Base-by-base conservation (phyloP, 1,139 yeast genomes). In the Debaryomyces sp. region DNA sequence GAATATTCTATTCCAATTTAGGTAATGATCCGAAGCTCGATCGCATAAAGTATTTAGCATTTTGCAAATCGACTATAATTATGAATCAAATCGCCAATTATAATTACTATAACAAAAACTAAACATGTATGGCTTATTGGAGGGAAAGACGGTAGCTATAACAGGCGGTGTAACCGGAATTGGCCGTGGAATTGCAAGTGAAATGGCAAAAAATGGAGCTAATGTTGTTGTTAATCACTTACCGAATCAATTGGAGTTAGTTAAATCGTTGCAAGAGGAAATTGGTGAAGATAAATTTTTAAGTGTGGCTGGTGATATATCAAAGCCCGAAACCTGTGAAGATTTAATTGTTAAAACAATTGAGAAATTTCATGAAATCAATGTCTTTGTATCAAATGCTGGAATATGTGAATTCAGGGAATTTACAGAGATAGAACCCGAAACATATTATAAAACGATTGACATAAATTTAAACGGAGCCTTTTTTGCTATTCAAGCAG, bases 401-500 rank as follows among this genome's bases (percentile, higher is more conserved):
- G 78, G 77, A 15, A 64, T 73, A 40, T 71, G 75, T 51, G 64
- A 67, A 29, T 72, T 70, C 49, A 47, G 57, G 46, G 58, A 64
- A 43, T 59, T 60, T 41, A 51, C 56, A 24, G 74, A 68, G 24
- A 65, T 71, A 41, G 63, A 70, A 5, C 67, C 71, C 27, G 75
- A 67, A 30, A 53, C 60, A 4, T 67, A 62, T 48, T 52, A 57
- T 35, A 52, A 56, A 41, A 69, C 72, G 4, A 66, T 70, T 13
- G 61, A 64, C 35, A 65, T 74, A 51, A 77, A 77, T 56, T 59
- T 77, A 48, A 68, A 73, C 48, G 81, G 82, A 10, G 69, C 75
- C 15, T 77, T 69, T 50, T 74, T 64, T 47, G 66, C 76, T 6
- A 71, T 75, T 2, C 80, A 76, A 51, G 80, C 80, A 0, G 80